Evolutionary conservation across 2,329 filamentous ascomycete species (phyloP).

Genomic region (Nothomitra cinnamomea): DNA sequence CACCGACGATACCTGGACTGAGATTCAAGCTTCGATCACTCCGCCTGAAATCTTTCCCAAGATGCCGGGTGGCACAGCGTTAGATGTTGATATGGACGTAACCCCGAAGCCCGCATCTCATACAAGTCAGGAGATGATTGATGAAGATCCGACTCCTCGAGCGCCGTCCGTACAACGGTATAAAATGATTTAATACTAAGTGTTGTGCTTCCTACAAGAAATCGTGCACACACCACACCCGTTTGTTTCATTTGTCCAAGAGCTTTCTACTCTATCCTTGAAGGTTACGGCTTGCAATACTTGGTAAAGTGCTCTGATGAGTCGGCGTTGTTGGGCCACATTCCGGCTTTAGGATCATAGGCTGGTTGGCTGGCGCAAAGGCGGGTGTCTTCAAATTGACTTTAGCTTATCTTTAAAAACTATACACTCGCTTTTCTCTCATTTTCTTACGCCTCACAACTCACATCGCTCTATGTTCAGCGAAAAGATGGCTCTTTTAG

Average conservation of each 20-base stretch:
- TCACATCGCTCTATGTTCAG: neutral
- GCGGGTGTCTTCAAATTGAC: neutral
- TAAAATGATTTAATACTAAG: neutral
- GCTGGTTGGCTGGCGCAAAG: neutral
- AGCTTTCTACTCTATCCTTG: too few species aligned
- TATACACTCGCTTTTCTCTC: neutral
- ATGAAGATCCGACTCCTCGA: neutral
- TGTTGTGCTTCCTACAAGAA: neutral
- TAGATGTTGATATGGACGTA: neutral
- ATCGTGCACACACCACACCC: neutral
- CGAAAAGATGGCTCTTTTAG: neutral
- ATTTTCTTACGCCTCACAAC: neutral
- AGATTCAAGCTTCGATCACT: conserved; percentile 3
- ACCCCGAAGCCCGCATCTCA: neutral
- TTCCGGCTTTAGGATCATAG: too few species aligned
- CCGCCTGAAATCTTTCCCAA: conserved; percentile 4
- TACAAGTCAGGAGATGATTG: neutral
- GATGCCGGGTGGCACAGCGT: neutral
- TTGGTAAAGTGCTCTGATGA: too few species aligned
- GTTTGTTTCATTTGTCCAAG: neutral
- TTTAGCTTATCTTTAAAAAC: neutral
- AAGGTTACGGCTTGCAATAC: too few species aligned
- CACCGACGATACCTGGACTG: neutral
- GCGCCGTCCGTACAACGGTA: neutral
- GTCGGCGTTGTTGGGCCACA: too few species aligned